Evolutionary conservation across 257 asterid species (phyloP), one percentile per base, ranked within the genome.

Genomic region (Leonotis leonurus): DNA sequence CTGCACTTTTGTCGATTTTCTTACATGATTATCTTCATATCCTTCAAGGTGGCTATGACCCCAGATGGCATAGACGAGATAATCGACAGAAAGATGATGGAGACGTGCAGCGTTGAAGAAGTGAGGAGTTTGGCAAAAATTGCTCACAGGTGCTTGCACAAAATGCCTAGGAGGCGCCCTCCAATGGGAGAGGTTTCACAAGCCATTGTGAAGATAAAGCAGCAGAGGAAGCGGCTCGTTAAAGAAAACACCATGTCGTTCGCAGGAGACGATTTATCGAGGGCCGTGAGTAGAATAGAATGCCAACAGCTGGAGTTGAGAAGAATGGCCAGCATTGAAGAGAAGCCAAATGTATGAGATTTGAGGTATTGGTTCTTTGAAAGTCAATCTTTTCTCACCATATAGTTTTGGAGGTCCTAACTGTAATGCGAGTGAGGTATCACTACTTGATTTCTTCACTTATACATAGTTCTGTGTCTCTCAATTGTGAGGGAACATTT

Each of bases 21-120:
- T 69, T 27, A 46, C 59, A 32, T 25, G n/a, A 17, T 0, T 44
- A 46, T n/a, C n/a, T n/a, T n/a, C 33, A 26, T 16, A 56, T 17
- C 8, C 56, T 56, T 44, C 43, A 44, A 92, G 99, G 99, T 97
- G 13, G 72, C 75, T 1, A 82, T 93, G 99, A 93, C 94, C 70
- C 69, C 81, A 11, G 97, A 89, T 32, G 99, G 99, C 1, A 83
- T 89, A 26, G 96, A 87, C 46, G 99, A 93, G 60, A 93, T 93
- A 64, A 82, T 93, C 9, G 99, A 93, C 80, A 61, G 81, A 18
- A 78, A 78, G 61, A 83, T 93, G 48, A 75, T 59, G n/a, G 97
- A 89, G 30, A 77, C 75, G n/a, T 93, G 87, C 76, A 81, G 79
- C 64, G 69, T 68, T 2, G 90, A 80, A 50, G 96, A 93, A 62